phyloP scores from a whole-genome alignment of 2,329 filamentous ascomycete genomes.

The Keithomyces neogunnii region DNA sequence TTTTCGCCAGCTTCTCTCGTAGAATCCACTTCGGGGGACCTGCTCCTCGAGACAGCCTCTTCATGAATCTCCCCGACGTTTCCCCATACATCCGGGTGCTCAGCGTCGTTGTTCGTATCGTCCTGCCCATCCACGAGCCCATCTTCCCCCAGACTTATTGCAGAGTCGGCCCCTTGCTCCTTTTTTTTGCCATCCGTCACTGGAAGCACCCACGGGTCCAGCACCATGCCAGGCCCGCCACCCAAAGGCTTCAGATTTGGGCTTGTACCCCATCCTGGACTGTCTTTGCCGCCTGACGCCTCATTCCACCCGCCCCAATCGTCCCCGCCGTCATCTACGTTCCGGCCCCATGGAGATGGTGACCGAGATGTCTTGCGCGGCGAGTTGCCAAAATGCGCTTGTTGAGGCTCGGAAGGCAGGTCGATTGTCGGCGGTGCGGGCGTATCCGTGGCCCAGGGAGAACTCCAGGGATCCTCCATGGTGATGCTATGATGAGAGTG shows the following conservation, averaged over 20 bases:
- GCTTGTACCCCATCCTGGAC: constrained; percentile 23
- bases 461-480: constrained; percentile 58
- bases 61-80: background rate
- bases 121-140: background rate
- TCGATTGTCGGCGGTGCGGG: constrained; percentile 29
- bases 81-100: background rate
- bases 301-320: constrained; percentile 30
- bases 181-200: constrained; percentile 7
- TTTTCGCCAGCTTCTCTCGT: constrained; percentile 10
- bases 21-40: constrained; percentile 13
- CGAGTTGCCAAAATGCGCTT: constrained; percentile 19
- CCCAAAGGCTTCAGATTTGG: constrained; percentile 21
- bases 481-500: background rate
- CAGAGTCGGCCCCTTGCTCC: constrained; percentile 21
- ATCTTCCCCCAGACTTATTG: constrained; percentile 18
- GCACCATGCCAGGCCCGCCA: constrained; percentile 16
- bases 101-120: background rate
- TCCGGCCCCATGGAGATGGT: constrained; percentile 19
- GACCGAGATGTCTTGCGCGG: constrained; percentile 13
- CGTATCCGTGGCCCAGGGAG: constrained; percentile 43
- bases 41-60: constrained; percentile 1
- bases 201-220: constrained; percentile 18
- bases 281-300: constrained; percentile 14
- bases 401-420: constrained; percentile 23
- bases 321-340: constrained; percentile 1